Evolutionary conservation across 2,329 filamentous ascomycete species (phyloP).

Genomic region (Fusarium devonianum): DNA sequence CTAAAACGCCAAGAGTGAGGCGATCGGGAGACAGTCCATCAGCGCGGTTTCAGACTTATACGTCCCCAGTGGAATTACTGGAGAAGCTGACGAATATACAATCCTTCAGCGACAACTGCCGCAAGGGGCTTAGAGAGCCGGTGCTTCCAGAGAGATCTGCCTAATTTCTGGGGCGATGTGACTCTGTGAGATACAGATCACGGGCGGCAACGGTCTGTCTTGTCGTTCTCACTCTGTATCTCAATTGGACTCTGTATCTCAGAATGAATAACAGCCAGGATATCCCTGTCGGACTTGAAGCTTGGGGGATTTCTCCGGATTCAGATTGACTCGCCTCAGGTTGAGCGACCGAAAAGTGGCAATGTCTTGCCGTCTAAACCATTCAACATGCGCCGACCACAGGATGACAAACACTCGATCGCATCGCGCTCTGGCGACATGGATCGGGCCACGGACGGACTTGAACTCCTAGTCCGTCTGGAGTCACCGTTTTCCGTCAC

Average conservation of each 20-base stretch:
- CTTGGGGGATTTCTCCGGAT: background rate
- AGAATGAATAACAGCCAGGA: background rate
- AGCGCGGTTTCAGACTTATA: constrained; percentile 5
- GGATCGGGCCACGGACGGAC: constrained; percentile 33
- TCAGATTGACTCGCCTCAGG: background rate
- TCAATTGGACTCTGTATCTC: background rate
- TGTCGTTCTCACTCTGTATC: background rate
- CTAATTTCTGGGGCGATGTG: background rate
- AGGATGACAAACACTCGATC: constrained; percentile 21
- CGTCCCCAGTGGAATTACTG: background rate
- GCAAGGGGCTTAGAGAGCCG: constrained; percentile 4
- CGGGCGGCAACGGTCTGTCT: too few relatives aligned
- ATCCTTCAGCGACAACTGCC: constrained; percentile 4
- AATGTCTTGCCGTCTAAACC: background rate
- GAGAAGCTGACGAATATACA: background rate
- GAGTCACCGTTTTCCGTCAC: constrained; percentile 21
- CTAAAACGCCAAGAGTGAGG: too few relatives aligned
- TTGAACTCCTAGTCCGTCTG: constrained; percentile 9
- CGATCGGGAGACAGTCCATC: too few relatives aligned
- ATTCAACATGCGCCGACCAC: too few relatives aligned
- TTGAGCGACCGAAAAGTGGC: constrained; percentile 1
- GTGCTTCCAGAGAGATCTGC: background rate
- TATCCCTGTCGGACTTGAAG: background rate
- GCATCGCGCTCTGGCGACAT: background rate
- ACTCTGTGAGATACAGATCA: constrained; percentile 4